Evolutionary conservation across 208 protist genomes (phyloP), one percentile per base, ranked within the genome.

Genomic region (Angomonas desouzai): DNA sequence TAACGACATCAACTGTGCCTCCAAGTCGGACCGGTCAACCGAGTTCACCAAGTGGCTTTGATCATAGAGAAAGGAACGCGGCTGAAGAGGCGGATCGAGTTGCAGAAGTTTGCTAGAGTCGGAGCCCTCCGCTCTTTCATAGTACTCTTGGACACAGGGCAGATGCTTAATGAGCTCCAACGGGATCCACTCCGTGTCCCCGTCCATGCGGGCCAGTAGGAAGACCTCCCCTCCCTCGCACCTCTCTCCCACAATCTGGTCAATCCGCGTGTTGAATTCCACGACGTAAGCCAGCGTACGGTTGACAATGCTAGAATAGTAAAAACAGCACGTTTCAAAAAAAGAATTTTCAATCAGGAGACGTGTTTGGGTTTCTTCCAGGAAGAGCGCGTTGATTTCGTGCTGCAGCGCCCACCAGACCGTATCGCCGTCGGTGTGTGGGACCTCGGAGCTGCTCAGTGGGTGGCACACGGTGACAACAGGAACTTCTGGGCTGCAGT

Each of bases 1-100:
- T 43, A 88, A 68, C 55, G 74, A 32, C 0, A 66, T 69, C 16
- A 90, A 70, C 68, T 85, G 49, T 38, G 56, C 55, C 59, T 84
- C 74, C 6, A 90, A 57, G 57, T 86, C 79, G 20, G 83, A 63
- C 9, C 83, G 72, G 66, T 90, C 83, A 36, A 53, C 47, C 25
- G 59, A 64, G 22, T 87, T 77, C 23, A 90, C 66, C 3, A 60
- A n/a, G n/a, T n/a, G n/a, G n/a, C n/a, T n/a, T n/a, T n/a, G n/a
- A n/a, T n/a, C n/a, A n/a, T n/a, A n/a, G n/a, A n/a, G n/a, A n/a
- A n/a, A n/a, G n/a, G n/a, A n/a, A n/a, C n/a, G n/a, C n/a, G n/a
- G n/a, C n/a, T n/a, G n/a, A n/a, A n/a, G n/a, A n/a, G n/a, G n/a
- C n/a, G n/a, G n/a, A n/a, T n/a, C 36, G 13, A 43, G 6, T 18